phyloP scores from a whole-genome alignment of 2,329 filamentous ascomycete genomes.

The Volutella citrinella region DNA sequence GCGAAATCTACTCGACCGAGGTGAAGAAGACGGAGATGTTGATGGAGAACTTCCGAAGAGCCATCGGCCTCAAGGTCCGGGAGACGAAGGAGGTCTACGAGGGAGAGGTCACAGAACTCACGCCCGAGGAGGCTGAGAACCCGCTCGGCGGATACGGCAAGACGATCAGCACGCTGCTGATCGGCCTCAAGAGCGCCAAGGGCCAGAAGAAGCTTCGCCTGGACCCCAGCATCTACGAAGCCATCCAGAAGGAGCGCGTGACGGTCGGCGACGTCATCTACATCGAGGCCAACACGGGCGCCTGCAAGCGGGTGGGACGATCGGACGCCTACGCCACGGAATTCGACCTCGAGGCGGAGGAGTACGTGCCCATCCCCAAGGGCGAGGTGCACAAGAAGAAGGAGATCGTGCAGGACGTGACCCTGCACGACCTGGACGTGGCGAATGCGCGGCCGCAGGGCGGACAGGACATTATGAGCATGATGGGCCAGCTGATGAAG shows the following conservation, averaged over 20 bases:
- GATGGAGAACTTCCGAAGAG: constrained; percentile 98
- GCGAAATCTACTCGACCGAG: constrained; percentile 95
- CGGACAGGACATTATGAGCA: constrained; percentile 99
- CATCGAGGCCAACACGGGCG: constrained; percentile 97
- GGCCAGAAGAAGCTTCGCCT: constrained; percentile 97
- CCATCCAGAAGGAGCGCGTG: constrained; percentile 96
- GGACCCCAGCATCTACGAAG: constrained; percentile 98
- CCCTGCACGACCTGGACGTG: constrained; percentile 92
- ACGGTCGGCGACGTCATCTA: constrained; percentile 97
- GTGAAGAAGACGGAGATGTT: constrained; percentile 99
- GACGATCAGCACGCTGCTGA: constrained; percentile 93
- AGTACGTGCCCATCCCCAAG: constrained; percentile 98
- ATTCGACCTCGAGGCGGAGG: constrained; percentile 97
- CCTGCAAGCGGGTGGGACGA: constrained; percentile 93
- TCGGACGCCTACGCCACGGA: constrained; percentile 97
- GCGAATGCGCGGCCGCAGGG: constrained; percentile 94
- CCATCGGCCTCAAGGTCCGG: constrained; percentile 93
- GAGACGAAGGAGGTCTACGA: constrained; percentile 99
- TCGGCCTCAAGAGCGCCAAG: constrained; percentile 91
- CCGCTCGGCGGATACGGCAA: constrained; percentile 94
- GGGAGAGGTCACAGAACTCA: constrained; percentile 96
- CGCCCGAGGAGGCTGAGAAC: constrained; percentile 97
- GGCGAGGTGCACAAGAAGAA: constrained; percentile 99
- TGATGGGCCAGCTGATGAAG: constrained; percentile 99
- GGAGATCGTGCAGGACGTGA: constrained; percentile 98